Percentiles rank a stretch among this genome's conserved stretches.
phyloP scores from a whole-genome alignment of 202 grass and related monocot species.

The Zoysia matrella region DNA sequence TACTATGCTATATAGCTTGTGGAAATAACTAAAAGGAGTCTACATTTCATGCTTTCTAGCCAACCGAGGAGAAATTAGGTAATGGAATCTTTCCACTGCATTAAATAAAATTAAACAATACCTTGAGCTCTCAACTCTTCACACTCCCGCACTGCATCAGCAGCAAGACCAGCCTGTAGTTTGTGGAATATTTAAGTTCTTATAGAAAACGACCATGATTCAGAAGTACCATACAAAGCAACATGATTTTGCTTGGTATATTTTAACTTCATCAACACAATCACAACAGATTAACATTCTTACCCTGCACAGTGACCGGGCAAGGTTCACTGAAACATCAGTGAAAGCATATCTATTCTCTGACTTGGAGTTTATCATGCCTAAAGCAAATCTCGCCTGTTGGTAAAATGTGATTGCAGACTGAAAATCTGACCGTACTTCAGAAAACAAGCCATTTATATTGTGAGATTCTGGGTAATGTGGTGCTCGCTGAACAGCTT shows the following conservation, averaged over 20 bases:
- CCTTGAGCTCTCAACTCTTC: conserved; percentile 84
- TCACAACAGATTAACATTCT: conserved; percentile 21
- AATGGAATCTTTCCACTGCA: conserved; percentile 8
- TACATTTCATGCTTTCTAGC: neutral
- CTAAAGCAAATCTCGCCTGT: conserved; percentile 64
- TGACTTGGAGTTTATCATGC: conserved; percentile 47
- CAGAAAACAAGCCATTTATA: conserved; percentile 83
- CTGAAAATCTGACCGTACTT: conserved; percentile 78
- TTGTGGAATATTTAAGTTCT: conserved; percentile 26
- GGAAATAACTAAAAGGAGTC: conserved; percentile 29
- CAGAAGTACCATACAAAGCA: conserved; percentile 33
- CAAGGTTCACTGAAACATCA: conserved; percentile 90
- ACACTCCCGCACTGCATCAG: conserved; percentile 65
- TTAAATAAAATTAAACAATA: conserved; percentile 51
- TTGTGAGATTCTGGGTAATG: conserved; percentile 84
- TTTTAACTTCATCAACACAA: conserved; percentile 15
- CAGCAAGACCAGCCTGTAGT: conserved; percentile 76
- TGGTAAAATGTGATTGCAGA: conserved; percentile 74
- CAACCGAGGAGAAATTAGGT: conserved; percentile 24
- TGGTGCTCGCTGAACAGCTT: conserved; percentile 80
- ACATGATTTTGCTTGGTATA: conserved; percentile 16
- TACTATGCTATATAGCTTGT: conserved; percentile 7
- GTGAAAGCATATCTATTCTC: conserved; percentile 55
- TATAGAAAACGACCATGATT: conserved; percentile 21
- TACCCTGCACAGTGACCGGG: conserved; percentile 86